Evolutionary conservation across 768 basidiomycete genomes (phyloP), one percentile per base, ranked within the genome.

Genomic region (Hortiboletus campestris): DNA sequence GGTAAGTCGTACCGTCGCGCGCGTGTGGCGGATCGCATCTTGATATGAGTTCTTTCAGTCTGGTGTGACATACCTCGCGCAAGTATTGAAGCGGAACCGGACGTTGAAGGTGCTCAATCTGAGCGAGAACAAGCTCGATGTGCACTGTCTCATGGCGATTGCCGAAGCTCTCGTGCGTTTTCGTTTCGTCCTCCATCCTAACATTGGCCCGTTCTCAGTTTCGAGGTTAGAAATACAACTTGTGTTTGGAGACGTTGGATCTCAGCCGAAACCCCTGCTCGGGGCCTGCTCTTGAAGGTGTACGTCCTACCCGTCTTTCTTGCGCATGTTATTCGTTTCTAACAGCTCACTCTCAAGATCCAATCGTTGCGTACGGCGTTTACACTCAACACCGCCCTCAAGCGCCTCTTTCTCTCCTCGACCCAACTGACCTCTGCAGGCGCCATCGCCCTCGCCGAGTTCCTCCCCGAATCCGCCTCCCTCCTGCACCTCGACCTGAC

Each of bases 361-460:
- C 87, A 90, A 76, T 90, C 94, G 0, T 77, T 99, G 9, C 85
- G 97, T 3, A 92, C 94, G 0, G 89, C 95, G 0, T 94, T 98
- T 72, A 94, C 94, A 0, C 80, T 96, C 52, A 97, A 98, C 68
- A 87, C 85, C 0, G 86, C 91, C 0, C 82, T 99, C 34, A 98
- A 96, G 65, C 86, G 97, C 1, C 76, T 99, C 42, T 98, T 97
- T 76, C 81, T 98, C 20, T 89, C 92, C 8, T 84, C 86, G 3
- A 97, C 95, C 0, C 76, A 78, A 5, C 81, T 98, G 66, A 82
- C 83, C 0, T 89, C 91, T 1, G 76, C 86, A 0, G 94, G 94
- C 2, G 95, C 96, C 1, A 98, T 98, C 59, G 89, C 93, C 0
- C 81, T 98, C 2, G 97, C 96, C 3, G 96, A 98, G 70, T 98